Percentiles rank a stretch among this genome's conserved stretches.
Conservation (phyloP, 495 filamentous ascomycete genomes). For the Pyrenula massariospora region DNA sequence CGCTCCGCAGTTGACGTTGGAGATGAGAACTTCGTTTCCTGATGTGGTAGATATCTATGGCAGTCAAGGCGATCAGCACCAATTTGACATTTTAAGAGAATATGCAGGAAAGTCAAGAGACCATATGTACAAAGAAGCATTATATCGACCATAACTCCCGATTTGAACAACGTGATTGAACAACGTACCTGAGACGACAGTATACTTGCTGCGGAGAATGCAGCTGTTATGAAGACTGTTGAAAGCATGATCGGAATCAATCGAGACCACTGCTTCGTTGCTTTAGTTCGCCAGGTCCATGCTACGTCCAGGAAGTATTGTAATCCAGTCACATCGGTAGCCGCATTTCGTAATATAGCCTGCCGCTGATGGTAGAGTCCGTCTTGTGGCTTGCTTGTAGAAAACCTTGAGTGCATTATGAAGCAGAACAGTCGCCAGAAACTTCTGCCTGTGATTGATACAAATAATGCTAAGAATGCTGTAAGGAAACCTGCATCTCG, state of each 20-base stretch:
- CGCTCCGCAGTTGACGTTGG: not conserved
- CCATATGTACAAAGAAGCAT: too few species aligned
- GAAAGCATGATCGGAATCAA: not conserved
- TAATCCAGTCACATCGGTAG: constrained; percentile 1
- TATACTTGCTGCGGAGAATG: constrained; percentile 1
- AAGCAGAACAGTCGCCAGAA: too few species aligned
- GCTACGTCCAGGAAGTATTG: not conserved
- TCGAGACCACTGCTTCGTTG: not conserved
- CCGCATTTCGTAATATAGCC: constrained; percentile 4
- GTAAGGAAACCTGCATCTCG: constrained; percentile 4
- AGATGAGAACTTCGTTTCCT: not conserved
- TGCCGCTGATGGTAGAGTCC: too few species aligned
- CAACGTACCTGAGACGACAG: constrained; percentile 5
- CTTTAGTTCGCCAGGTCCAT: too few species aligned
- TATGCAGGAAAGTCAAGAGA: too few species aligned
- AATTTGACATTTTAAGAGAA: too few species aligned
- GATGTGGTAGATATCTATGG: too few species aligned
- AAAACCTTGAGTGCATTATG: too few species aligned
- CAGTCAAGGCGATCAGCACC: too few species aligned
- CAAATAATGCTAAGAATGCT: constrained; percentile 9
- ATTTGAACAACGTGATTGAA: too few species aligned
- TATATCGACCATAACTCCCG: too few species aligned
- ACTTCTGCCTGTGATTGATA: constrained; percentile 3
- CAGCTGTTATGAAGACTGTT: not conserved
- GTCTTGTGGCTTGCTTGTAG: too few species aligned